These are phyloP conservation scores for Pseudoneurospora amorphoporcata DNA, from an alignment of 495 filamentous ascomycete species.

Conservation along the genomic window DNA sequence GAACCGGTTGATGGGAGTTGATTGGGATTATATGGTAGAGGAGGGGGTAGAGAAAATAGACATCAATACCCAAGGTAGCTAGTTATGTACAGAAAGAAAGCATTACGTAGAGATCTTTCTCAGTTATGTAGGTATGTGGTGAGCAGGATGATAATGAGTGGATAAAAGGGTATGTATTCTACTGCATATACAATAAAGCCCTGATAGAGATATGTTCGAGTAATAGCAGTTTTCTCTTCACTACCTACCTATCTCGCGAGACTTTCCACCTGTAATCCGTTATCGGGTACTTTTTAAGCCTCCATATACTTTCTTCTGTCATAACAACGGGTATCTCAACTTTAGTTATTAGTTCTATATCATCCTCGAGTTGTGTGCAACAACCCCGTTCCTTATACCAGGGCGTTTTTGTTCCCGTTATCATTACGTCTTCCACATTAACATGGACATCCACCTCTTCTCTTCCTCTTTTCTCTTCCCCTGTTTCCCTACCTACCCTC, in stretches of 20 bases:
- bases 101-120: too few relatives aligned
- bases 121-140: not conserved
- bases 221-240: not conserved
- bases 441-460: not conserved
- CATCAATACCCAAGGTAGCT: too few relatives aligned
- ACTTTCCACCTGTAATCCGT: not conserved
- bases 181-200: not conserved
- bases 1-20: slow-evolving; percentile 1
- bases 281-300: not conserved
- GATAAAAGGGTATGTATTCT: not conserved
- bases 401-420: not conserved
- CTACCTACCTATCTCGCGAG: not conserved
- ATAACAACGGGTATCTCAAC: not conserved
- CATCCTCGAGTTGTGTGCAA: not conserved
- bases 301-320: not conserved
- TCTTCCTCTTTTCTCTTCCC: too few relatives aligned
- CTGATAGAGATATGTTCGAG: not conserved
- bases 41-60: not conserved
- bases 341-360: not conserved
- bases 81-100: too few relatives aligned
- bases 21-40: not conserved
- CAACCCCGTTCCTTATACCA: not conserved
- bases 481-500: not conserved
- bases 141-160: not conserved
- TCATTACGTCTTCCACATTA: not conserved